These are phyloP conservation scores for Kalmanozyma brasiliensis DNA, from an alignment of 1,284 basidiomycete genomes.

Conservation along the genomic window DNA sequence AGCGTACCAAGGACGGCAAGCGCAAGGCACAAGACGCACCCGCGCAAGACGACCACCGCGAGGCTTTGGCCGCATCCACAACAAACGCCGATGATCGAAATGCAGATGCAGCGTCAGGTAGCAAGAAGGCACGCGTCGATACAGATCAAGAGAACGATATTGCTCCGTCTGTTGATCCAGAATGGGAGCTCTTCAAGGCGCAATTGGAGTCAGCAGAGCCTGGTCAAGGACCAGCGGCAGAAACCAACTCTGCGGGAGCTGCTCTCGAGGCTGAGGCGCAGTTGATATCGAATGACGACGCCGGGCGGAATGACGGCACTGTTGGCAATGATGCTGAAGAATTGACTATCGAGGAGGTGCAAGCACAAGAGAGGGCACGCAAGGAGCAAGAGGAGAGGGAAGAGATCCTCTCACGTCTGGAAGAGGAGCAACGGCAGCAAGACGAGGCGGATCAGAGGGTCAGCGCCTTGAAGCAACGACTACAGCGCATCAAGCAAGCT, in stretches of 20 bases:
- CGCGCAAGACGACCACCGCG: not conserved
- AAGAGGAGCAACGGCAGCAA: constrained; percentile 58
- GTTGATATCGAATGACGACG: constrained; percentile 20
- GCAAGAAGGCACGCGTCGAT: constrained; percentile 22
- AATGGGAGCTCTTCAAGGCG: constrained; percentile 59
- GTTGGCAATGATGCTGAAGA: constrained; percentile 15
- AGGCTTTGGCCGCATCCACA: not conserved
- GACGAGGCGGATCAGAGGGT: constrained; percentile 58
- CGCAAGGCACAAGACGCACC: constrained; percentile 32
- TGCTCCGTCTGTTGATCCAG: constrained; percentile 34
- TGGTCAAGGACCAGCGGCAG: not conserved
- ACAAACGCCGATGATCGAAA: not conserved
- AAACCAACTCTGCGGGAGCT: constrained; percentile 21
- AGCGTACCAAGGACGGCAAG: constrained; percentile 41
- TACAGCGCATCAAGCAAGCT: constrained; percentile 46
- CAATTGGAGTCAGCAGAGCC: constrained; percentile 24
- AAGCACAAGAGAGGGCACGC: constrained; percentile 38
- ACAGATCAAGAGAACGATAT: not conserved
- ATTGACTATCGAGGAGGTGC: constrained; percentile 26
- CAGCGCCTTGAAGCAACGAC: constrained; percentile 38
- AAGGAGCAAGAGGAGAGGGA: constrained; percentile 54
- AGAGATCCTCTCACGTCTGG: constrained; percentile 54
- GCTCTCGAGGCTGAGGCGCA: constrained; percentile 54
- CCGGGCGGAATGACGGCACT: not conserved
- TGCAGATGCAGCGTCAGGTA: constrained; percentile 2